Base-by-base conservation (phyloP, 208 protist genomes). In the Crithidia sp. region DNA sequence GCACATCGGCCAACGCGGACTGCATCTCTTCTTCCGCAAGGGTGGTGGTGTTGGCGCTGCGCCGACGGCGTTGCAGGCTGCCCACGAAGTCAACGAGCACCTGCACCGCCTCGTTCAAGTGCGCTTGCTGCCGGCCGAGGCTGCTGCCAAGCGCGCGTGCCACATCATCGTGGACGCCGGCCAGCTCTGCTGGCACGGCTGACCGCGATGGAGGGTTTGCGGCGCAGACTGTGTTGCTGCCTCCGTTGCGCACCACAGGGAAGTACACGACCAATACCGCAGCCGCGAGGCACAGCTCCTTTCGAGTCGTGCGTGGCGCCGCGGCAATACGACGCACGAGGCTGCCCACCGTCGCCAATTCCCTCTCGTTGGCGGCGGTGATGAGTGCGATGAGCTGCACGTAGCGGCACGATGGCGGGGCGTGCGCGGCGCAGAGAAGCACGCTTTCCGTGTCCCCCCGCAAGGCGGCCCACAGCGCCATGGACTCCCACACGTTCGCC, bases 271-370 rank as follows among this genome's bases (percentile, higher is more conserved):
- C 75, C 41, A 82, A 43, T 6, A 64, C 54, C 10, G 82, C 75
- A 2, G 71, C 60, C 7, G 71, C 70, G 39, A 87, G 67, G 50
- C 75, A 77, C 60, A 87, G 71, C 60, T 84, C 78, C 72, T 82
- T 80, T 13, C 43, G 56, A 52, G 82, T 73, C 17, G 64, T 56
- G n/a, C 65, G 67, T 5, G 67, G 72, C 0, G 72, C 9, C 39
- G 19, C 14, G 52, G 71, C 72, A 13, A 82, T n/a, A 41, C 52
- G 71, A 13, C 43, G 70, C 44, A 74, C 17, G 2, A 69, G 64
- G n/a, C 6, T 19, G 40, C 40, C 44, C 60, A 57, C 63, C 39
- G 64, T 65, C 12, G 47, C 37, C 16, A 54, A 61, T 6, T 52
- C 19, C 10, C 36, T 44, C 44, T 44, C 44, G 55, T 67, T 57